Evolutionary conservation across 768 basidiomycete genomes (phyloP).

Genomic region (Macrocybe gigantea): DNA sequence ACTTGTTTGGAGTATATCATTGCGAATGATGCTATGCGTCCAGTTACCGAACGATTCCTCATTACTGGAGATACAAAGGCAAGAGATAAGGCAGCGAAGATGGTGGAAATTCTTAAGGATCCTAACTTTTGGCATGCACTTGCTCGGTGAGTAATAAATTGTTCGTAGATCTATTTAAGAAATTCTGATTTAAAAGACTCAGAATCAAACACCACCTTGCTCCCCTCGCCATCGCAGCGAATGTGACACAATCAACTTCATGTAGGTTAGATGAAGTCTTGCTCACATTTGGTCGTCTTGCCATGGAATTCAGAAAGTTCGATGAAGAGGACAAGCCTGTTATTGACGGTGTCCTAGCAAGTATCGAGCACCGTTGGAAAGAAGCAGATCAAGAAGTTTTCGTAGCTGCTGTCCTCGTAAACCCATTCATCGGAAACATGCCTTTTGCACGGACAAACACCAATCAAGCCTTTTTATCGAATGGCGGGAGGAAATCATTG

Average conservation of each 20-base stretch:
- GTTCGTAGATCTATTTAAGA: background rate
- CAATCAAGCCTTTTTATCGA: conserved; percentile 6
- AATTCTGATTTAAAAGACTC: conserved; percentile 1
- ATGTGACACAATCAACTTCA: background rate
- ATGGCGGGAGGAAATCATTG: background rate
- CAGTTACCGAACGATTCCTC: conserved; percentile 7
- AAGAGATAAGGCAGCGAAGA: conserved; percentile 17
- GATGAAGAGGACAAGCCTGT: background rate
- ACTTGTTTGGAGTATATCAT: conserved; percentile 12
- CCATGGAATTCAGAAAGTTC: background rate
- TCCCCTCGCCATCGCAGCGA: conserved; percentile 6
- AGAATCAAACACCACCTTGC: conserved; percentile 22
- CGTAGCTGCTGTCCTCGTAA: conserved; percentile 19
- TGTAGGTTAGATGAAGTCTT: conserved; percentile 2
- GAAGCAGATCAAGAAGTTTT: conserved; percentile 20
- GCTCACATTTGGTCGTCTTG: conserved; percentile 1
- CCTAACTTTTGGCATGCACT: conserved; percentile 23
- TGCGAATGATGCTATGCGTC: conserved; percentile 10
- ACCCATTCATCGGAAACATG: conserved; percentile 12
- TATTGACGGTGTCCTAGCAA: background rate
- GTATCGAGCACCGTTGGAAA: conserved; percentile 15
- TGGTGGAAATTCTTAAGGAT: conserved; percentile 18
- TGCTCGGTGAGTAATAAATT: conserved; percentile 12
- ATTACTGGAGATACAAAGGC: conserved; percentile 18
- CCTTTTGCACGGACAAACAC: conserved; percentile 7